Conservation (phyloP, 2,329 filamentous ascomycete species). For the Penicillium sp. region DNA sequence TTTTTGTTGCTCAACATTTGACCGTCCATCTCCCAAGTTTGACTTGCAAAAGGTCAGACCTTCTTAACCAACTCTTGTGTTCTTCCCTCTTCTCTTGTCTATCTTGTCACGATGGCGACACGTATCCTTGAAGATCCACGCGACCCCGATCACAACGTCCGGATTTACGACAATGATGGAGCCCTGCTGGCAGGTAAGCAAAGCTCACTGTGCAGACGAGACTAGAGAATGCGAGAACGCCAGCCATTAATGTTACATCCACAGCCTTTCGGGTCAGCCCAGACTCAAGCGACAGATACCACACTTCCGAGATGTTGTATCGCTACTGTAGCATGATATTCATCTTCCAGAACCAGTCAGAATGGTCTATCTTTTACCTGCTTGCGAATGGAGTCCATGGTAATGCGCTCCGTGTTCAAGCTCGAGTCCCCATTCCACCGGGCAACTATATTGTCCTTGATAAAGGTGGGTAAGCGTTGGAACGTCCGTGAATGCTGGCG, state of each 20-base stretch:
- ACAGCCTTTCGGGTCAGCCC: background rate
- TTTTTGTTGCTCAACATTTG: too few relatives aligned
- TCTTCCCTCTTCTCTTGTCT: background rate
- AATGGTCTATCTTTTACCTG: background rate
- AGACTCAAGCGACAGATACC: background rate
- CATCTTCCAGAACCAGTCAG: background rate
- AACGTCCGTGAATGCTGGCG: background rate
- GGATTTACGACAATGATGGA: background rate
- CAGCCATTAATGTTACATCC: background rate
- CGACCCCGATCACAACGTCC: background rate
- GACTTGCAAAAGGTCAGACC: background rate
- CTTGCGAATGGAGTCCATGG: background rate
- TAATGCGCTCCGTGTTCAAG: background rate
- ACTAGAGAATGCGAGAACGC: background rate
- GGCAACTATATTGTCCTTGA: slow-evolving; percentile 1
- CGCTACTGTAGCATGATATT: background rate
- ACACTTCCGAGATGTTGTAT: background rate
- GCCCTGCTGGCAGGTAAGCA: background rate
- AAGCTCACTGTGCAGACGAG: background rate
- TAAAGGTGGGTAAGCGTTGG: background rate
- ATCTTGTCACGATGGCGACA: background rate
- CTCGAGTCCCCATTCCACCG: background rate
- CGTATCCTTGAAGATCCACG: background rate
- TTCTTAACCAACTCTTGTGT: background rate
- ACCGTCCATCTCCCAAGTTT: background rate